Percentiles rank a stretch among this genome's conserved stretches.
These are phyloP conservation scores for Pestalotiopsis sp. DNA, from an alignment of 2,329 filamentous ascomycete genomes.

Conservation along the genomic window DNA sequence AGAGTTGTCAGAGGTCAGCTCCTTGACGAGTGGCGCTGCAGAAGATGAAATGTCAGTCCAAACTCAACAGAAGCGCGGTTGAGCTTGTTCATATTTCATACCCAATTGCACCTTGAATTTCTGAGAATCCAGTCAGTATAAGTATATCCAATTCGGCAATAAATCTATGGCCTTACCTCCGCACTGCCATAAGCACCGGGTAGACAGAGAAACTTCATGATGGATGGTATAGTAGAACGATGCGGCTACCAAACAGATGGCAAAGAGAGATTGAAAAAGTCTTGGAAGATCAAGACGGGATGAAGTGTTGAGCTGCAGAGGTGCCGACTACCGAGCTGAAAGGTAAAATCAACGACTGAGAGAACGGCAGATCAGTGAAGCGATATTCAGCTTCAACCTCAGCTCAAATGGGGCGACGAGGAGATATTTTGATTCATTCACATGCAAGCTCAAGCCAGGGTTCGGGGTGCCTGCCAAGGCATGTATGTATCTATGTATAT, in stretches of 20 bases:
- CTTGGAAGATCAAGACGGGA: constrained; percentile 10
- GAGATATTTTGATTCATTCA: constrained; percentile 5
- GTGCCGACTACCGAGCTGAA: constrained; percentile 13
- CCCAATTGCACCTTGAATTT: constrained; percentile 59
- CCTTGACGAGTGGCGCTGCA: constrained; percentile 50
- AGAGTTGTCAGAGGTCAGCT: constrained; percentile 46
- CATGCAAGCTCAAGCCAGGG: constrained; percentile 1
- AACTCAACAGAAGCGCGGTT: constrained; percentile 15
- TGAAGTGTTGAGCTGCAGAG: background rate
- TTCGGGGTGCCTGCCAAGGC: background rate
- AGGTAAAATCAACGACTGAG: background rate
- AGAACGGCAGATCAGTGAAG: background rate
- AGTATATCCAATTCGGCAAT: background rate
- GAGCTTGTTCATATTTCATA: constrained; percentile 28
- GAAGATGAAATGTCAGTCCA: background rate
- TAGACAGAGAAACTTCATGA: constrained; percentile 60
- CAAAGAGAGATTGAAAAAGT: background rate
- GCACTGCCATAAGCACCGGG: constrained; percentile 62
- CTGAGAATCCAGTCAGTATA: constrained; percentile 32
- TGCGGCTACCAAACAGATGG: background rate
- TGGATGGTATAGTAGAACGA: constrained; percentile 20
- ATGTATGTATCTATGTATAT: background rate
- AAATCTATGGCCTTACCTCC: constrained; percentile 31
- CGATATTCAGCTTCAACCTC: constrained; percentile 1
- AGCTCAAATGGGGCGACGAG: background rate